Evolutionary conservation across 305 asterid species (phyloP).

Genomic region (Solanum hybrid): DNA sequence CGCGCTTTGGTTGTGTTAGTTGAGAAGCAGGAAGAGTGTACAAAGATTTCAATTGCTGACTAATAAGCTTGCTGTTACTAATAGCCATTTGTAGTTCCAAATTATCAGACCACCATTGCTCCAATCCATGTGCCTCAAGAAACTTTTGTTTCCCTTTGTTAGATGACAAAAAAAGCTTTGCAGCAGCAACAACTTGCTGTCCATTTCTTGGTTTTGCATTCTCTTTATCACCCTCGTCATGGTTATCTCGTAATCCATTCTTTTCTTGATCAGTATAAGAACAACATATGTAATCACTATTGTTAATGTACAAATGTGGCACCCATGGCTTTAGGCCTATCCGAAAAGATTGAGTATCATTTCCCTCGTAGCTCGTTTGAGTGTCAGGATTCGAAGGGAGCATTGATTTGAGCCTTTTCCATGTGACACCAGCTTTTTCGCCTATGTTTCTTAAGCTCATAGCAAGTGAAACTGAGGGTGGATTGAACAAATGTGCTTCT

Average conservation of each 20-base stretch:
- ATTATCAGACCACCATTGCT: constrained; percentile 91
- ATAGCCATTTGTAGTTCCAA: constrained; percentile 71
- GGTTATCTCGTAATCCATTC: constrained; percentile 19
- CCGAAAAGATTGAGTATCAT: constrained; percentile 10
- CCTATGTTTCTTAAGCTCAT: constrained; percentile 62
- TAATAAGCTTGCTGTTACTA: constrained; percentile 72
- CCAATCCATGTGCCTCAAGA: constrained; percentile 90
- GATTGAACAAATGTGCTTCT: constrained; percentile 90
- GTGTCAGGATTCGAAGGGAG: constrained; percentile 32
- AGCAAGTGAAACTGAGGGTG: constrained; percentile 89
- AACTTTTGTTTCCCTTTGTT: constrained; percentile 91
- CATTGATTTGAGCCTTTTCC: constrained; percentile 64
- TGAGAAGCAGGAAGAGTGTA: constrained; percentile 54
- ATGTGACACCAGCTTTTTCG: constrained; percentile 63
- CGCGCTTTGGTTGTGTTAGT: constrained; percentile 29
- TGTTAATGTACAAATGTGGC: constrained; percentile 80
- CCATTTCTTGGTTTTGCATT: constrained; percentile 29
- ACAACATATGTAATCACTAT: constrained; percentile 88
- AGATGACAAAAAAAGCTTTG: constrained; percentile 66
- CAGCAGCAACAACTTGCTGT: constrained; percentile 29
- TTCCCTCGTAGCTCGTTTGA: constrained; percentile 13
- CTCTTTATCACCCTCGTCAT: constrained; percentile 49
- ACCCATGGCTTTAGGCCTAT: constrained; percentile 13
- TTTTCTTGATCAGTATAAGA: constrained; percentile 53
- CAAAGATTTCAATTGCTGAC: constrained; percentile 79